phyloP scores from a whole-genome alignment of 2,329 filamentous ascomycete genomes.

The Aspergillus pseudonomiae region DNA sequence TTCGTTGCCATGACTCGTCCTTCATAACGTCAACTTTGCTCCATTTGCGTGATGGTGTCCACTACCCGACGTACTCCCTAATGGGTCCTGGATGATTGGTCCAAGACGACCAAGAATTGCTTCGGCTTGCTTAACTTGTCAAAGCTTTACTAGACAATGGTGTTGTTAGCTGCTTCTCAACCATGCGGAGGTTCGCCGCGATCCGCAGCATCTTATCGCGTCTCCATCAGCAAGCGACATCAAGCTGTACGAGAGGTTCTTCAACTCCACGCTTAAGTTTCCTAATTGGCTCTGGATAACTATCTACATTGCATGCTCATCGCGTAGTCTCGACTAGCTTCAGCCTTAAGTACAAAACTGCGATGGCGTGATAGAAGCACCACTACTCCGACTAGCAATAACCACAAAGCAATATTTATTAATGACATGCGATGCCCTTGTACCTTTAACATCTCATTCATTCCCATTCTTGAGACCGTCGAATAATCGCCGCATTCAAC shows the following conservation, averaged over 20 bases:
- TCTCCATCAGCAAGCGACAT: background rate
- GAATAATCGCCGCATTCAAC: background rate
- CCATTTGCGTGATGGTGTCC: slow-evolving; percentile 24
- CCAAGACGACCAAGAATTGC: background rate
- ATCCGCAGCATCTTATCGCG: background rate
- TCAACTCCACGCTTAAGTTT: background rate
- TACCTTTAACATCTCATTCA: background rate
- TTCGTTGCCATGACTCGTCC: slow-evolving; percentile 17
- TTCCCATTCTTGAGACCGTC: background rate
- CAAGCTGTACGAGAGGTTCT: background rate
- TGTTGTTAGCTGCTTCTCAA: background rate
- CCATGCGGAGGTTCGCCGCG: background rate
- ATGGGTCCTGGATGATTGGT: background rate
- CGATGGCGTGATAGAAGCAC: slow-evolving; percentile 21
- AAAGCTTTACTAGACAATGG: background rate
- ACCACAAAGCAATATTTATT: background rate
- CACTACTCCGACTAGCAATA: background rate
- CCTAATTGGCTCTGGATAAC: slow-evolving; percentile 8
- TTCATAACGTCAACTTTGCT: slow-evolving; percentile 27
- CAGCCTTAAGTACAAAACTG: slow-evolving; percentile 4
- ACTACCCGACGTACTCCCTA: background rate
- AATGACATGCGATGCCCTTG: background rate
- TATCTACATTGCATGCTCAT: slow-evolving; percentile 1
- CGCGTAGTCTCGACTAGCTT: background rate
- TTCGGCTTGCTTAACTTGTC: background rate